Evolutionary conservation across 331 rosid species (phyloP).

Genomic region (Prunus yedoensis): DNA sequence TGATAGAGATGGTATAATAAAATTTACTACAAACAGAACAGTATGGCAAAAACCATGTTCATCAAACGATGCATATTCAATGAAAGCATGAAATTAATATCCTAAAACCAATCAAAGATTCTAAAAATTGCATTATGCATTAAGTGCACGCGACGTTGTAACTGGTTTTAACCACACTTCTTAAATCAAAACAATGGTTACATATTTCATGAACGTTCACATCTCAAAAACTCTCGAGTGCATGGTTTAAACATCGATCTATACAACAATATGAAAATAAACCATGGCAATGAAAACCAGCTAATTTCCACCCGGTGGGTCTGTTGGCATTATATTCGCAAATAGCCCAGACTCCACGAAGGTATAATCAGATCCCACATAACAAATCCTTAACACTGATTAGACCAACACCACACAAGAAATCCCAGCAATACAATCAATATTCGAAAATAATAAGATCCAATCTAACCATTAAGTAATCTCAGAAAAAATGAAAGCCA

Average conservation of each 20-base stretch:
- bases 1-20: not conserved
- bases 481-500: not conserved
- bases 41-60: not conserved
- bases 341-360: not conserved
- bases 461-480: constrained; percentile 27
- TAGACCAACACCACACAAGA: not conserved
- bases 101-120: not conserved
- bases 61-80: not conserved
- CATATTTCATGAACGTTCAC: not conserved
- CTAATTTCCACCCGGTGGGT: not conserved
- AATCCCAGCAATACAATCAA: not conserved
- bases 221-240: not conserved
- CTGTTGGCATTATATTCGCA: not conserved
- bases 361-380: constrained; percentile 34
- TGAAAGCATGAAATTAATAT: not conserved
- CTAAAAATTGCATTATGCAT: not conserved
- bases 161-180: not conserved
- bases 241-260: not conserved
- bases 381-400: constrained; percentile 1
- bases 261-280: not conserved
- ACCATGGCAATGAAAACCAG: not conserved
- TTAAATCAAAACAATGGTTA: not conserved
- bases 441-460: constrained; percentile 21
- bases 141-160: not conserved
- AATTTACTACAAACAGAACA: not conserved